A percentile compares a stretch with the other conserved stretches of the same genome.
Conservation (phyloP, 208 protist genomes). For the Leishmania lainsoni region DNA sequence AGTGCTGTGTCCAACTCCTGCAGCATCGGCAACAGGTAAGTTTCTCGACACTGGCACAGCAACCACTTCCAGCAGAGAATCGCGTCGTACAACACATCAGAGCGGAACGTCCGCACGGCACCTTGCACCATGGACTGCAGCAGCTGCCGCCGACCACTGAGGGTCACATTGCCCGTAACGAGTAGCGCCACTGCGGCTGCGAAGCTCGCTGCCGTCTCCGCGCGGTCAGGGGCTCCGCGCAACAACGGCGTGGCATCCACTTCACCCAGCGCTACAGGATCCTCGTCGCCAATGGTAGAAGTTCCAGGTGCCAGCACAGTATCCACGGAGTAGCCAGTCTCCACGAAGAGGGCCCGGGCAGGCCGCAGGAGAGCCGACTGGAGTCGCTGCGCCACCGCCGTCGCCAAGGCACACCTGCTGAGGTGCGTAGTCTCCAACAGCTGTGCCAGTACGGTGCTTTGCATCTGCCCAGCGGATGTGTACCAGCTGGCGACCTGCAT, state of each 20-base stretch:
- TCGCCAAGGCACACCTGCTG: constrained; percentile 20
- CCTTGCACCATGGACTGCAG: constrained; percentile 71
- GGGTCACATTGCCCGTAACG: constrained; percentile 29
- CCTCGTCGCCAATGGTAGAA: background rate
- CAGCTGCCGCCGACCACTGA: constrained; percentile 44
- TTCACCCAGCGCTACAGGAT: constrained; percentile 12
- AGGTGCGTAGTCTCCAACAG: constrained; percentile 35
- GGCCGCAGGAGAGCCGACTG: constrained; percentile 25
- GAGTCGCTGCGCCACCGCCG: constrained; percentile 20
- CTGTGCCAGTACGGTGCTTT: constrained; percentile 40
- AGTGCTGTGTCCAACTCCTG: constrained; percentile 64
- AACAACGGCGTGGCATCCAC: background rate
- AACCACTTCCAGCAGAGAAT: constrained; percentile 75
- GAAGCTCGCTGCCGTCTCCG: constrained; percentile 38
- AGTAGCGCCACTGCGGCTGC: constrained; percentile 59
- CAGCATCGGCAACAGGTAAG: constrained; percentile 56
- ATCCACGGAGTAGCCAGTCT: constrained; percentile 15
- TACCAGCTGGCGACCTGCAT: constrained; percentile 51
- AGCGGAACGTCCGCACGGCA: constrained; percentile 65
- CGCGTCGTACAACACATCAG: constrained; percentile 53
- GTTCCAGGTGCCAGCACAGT: background rate
- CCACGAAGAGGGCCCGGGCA: constrained; percentile 22
- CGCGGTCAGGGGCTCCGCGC: constrained; percentile 10
- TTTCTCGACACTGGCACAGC: constrained; percentile 50
- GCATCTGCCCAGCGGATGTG: constrained; percentile 33